Evolutionary conservation across 192 early-diverging fungal genomes (phyloP), one percentile per base, ranked within the genome.

Genomic region (Geranomyces michiganensis): DNA sequence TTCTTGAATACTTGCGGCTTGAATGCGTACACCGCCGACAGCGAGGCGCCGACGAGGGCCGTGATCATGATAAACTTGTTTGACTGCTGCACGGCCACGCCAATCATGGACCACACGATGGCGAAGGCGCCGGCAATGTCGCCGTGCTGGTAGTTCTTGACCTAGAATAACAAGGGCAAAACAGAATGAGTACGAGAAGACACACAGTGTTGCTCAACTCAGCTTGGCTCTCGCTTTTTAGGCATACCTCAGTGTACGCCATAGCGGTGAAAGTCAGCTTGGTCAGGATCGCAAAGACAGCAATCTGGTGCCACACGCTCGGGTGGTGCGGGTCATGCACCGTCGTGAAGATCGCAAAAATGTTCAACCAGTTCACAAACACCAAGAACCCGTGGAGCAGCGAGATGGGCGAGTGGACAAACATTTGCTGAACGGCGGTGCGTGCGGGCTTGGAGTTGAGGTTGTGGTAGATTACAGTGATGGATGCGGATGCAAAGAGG

Each of bases 341-440:
- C 30, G 62, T 62, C n/a, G 84, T 81, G 66, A 90, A 84, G 66
- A 81, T 81, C 60, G 85, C 87, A 67, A 89, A 85, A 51, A 78
- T 64, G 79, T 87, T 89, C 69, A 89, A 69, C 71, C 87, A 73
- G 73, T 76, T 60, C 46, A 87, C 68, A 64, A 86, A 84, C 56
- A 84, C 74, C 58, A 90, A 79, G 84, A 86, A 88, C 31, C 84
- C 88, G 76, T 89, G 85, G 78, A 84, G 90, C 30, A 89, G 75
- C 41, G 70, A 72, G 82, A 91, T 86, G 70, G 90, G 90, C 44
- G 87, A 82, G 72, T 88, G 87, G 32, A 90, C 71, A 56, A 88
- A 85, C 33, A 90, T 1, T 22, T 49, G 68, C 46, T 91, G 83
- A 22, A 53, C 56, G 62, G 64, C 48, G 31, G 67, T 75, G 13